These are phyloP conservation scores for Beauveria sp. DNA, from an alignment of 2,329 filamentous ascomycete genomes.

Conservation along the genomic window DNA sequence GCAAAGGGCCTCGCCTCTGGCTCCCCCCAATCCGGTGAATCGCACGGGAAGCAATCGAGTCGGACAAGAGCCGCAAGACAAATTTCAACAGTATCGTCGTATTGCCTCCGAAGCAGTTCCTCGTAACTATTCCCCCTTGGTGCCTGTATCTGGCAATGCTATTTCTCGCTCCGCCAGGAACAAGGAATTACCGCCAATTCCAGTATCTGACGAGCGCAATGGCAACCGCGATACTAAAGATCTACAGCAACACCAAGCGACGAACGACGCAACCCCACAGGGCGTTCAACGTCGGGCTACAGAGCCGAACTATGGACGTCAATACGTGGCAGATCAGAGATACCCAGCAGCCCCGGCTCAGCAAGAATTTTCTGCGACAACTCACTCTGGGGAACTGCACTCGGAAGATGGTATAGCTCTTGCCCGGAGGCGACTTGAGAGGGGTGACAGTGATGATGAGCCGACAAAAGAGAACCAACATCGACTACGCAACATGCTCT, in stretches of 20 bases:
- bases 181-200: conserved; percentile 25
- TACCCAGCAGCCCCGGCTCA: conserved; percentile 11
- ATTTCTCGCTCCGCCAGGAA: conserved; percentile 19
- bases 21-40: conserved; percentile 12
- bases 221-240: not conserved
- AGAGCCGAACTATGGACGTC: conserved; percentile 21
- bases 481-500: conserved; percentile 34
- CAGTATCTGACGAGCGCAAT: not conserved
- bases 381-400: conserved; percentile 16
- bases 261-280: not conserved
- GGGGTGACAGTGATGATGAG: conserved; percentile 23
- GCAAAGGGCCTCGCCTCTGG: not conserved
- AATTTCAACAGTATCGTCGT: conserved; percentile 8
- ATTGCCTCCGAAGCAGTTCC: not conserved
- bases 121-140: not conserved
- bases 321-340: conserved; percentile 22
- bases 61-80: conserved; percentile 44
- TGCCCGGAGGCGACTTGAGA: conserved; percentile 18
- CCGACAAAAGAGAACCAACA: conserved; percentile 24
- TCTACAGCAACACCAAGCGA: not conserved
- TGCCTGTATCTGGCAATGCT: conserved; percentile 7
- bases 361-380: not conserved
- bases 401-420: conserved; percentile 10
- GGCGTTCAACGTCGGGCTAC: conserved; percentile 23
- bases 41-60: conserved; percentile 52